These are phyloP conservation scores for Paulownia fortunei DNA, from an alignment of 257 asterid species.

Conservation along the genomic window DNA sequence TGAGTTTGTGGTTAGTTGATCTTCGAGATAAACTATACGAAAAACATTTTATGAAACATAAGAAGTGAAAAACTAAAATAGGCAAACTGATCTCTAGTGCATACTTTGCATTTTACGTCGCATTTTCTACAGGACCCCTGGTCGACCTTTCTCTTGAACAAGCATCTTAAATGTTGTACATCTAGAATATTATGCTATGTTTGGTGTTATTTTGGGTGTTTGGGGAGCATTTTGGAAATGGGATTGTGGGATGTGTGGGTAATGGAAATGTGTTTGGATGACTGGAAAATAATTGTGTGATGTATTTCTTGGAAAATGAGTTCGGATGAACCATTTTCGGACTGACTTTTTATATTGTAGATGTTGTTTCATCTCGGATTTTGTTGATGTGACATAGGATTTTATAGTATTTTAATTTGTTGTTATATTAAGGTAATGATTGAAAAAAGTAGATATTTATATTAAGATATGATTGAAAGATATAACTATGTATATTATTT, in stretches of 20 bases:
- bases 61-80: background rate
- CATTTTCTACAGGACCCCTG: background rate
- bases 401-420: background rate
- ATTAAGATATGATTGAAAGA: no score
- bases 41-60: background rate
- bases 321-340: background rate
- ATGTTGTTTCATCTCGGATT: background rate
- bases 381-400: background rate
- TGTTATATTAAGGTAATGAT: background rate
- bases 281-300: background rate
- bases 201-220: background rate
- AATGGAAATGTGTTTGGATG: background rate
- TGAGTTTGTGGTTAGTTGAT: conserved; percentile 16
- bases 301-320: background rate
- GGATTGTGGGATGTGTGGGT: background rate
- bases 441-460: background rate
- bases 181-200: background rate
- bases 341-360: background rate
- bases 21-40: background rate
- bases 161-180: conserved; percentile 8
- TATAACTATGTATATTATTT: background rate
- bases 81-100: conserved; percentile 25
- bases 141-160: conserved; percentile 16
- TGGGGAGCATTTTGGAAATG: background rate
- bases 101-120: background rate